Evolutionary conservation across 768 basidiomycete species (phyloP).

Genomic region (Tylopilus felleus): DNA sequence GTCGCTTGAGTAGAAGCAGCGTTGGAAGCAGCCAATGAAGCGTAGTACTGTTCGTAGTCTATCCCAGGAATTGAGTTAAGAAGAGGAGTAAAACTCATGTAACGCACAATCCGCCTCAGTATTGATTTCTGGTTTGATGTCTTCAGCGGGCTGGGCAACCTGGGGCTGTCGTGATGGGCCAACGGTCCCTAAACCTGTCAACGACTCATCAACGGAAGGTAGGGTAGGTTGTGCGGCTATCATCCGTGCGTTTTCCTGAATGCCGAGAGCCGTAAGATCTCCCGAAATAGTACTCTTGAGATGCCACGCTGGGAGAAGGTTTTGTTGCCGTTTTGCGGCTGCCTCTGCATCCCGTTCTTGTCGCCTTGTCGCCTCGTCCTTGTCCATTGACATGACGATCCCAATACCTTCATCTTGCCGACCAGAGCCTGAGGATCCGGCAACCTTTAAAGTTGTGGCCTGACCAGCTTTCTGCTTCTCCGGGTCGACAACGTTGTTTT

Average conservation of each 20-base stretch:
- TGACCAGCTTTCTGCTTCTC: slow-evolving; percentile 56
- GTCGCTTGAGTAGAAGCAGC: slow-evolving; percentile 59
- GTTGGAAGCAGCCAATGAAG: slow-evolving; percentile 65
- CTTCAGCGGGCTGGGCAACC: slow-evolving; percentile 23
- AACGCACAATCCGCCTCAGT: slow-evolving; percentile 65
- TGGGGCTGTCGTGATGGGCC: slow-evolving; percentile 36
- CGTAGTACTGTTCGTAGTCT: slow-evolving; percentile 86
- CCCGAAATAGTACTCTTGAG: slow-evolving; percentile 94
- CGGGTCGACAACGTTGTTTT: slow-evolving; percentile 61
- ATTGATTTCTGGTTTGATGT: slow-evolving; percentile 49
- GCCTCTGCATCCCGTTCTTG: slow-evolving; percentile 77
- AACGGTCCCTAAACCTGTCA: slow-evolving; percentile 63
- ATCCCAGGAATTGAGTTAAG: not conserved
- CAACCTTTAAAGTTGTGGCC: slow-evolving; percentile 62
- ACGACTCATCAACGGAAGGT: slow-evolving; percentile 65
- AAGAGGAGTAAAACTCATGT: not conserved
- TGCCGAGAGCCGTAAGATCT: slow-evolving; percentile 82
- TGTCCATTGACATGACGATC: slow-evolving; percentile 86
- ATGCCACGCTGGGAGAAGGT: slow-evolving; percentile 92
- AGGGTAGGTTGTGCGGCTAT: slow-evolving; percentile 35
- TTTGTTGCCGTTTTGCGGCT: slow-evolving; percentile 84
- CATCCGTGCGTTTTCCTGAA: slow-evolving; percentile 63
- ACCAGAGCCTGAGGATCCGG: slow-evolving; percentile 58
- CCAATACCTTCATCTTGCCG: slow-evolving; percentile 59
- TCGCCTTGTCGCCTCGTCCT: slow-evolving; percentile 73